Conservation (phyloP, 2,329 filamentous ascomycete genomes). For the Thielaviopsis musarum region DNA sequence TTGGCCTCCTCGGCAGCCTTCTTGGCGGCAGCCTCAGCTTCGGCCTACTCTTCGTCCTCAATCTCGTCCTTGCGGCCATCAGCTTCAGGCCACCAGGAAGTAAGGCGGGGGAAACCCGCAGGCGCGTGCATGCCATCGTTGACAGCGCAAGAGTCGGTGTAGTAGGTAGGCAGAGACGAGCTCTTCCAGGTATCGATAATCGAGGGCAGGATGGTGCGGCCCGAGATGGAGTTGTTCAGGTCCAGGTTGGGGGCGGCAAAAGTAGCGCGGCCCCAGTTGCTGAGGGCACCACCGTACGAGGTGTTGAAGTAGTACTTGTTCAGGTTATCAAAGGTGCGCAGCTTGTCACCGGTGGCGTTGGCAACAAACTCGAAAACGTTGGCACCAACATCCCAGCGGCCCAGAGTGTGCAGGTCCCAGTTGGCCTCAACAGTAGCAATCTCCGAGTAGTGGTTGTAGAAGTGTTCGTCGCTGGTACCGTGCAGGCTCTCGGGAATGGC, state of each 20-base stretch:
- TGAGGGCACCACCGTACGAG: slow-evolving; percentile 35
- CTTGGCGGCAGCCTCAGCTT: too few relatives aligned
- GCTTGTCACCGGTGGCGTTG: slow-evolving; percentile 38
- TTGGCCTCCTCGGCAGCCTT: too few relatives aligned
- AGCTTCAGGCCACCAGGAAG: too few relatives aligned
- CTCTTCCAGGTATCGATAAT: slow-evolving; percentile 23
- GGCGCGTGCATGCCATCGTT: slow-evolving; percentile 28
- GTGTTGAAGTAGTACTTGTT: slow-evolving; percentile 32
- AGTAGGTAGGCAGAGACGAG: slow-evolving; percentile 26
- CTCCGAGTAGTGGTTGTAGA: slow-evolving; percentile 57
- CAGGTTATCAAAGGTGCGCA: slow-evolving; percentile 25
- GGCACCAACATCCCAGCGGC: slow-evolving; percentile 55
- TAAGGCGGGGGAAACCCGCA: neutral
- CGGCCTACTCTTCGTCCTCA: too few relatives aligned
- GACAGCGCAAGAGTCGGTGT: slow-evolving; percentile 23
- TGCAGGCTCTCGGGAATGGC: slow-evolving; percentile 47
- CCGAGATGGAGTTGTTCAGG: slow-evolving; percentile 18
- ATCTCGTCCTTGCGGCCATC: too few relatives aligned
- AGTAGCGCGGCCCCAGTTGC: slow-evolving; percentile 22
- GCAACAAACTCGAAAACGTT: slow-evolving; percentile 51
- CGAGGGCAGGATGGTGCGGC: slow-evolving; percentile 21
- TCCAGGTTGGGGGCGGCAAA: slow-evolving; percentile 26
- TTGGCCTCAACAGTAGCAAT: slow-evolving; percentile 52
- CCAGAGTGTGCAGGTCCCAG: slow-evolving; percentile 52
- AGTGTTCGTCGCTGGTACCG: slow-evolving; percentile 51